These are phyloP conservation scores for Crithidia sp. DNA, from an alignment of 208 protist genomes.

Conservation along the genomic window DNA sequence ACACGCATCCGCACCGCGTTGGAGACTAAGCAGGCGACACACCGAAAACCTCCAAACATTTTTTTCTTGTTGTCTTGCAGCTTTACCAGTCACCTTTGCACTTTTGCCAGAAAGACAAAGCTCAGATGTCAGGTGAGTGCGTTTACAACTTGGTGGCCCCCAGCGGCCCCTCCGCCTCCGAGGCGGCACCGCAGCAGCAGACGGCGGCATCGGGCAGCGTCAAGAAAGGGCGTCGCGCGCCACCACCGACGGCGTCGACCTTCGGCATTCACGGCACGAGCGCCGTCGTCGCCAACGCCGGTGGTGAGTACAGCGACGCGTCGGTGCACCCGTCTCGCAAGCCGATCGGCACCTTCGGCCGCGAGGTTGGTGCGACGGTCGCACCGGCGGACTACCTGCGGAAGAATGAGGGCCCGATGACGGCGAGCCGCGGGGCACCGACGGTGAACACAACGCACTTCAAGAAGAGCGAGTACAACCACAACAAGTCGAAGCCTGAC, in stretches of 20 bases:
- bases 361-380: conserved; percentile 63
- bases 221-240: conserved; percentile 47
- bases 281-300: conserved; percentile 79
- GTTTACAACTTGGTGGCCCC: conserved; percentile 84
- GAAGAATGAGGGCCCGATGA: conserved; percentile 80
- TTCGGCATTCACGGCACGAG: conserved; percentile 91
- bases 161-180: conserved; percentile 17
- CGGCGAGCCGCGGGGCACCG: conserved; percentile 76
- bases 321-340: conserved; percentile 87
- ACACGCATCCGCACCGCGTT: too few species aligned
- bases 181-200: not conserved
- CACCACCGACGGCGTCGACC: conserved; percentile 84
- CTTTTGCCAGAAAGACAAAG: not conserved
- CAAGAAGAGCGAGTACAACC: conserved; percentile 70
- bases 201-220: conserved; percentile 18
- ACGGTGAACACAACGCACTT: conserved; percentile 77
- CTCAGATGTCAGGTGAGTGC: conserved; percentile 87
- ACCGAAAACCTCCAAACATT: not conserved
- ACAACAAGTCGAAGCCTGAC: conserved; percentile 63
- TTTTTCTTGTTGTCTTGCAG: not conserved
- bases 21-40: too few species aligned
- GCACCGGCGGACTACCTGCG: conserved; percentile 71
- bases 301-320: conserved; percentile 74
- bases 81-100: too few species aligned
- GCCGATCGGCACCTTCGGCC: conserved; percentile 79